phyloP scores from a whole-genome alignment of 2,329 filamentous ascomycete genomes.

The Talaromyces islandicus region DNA sequence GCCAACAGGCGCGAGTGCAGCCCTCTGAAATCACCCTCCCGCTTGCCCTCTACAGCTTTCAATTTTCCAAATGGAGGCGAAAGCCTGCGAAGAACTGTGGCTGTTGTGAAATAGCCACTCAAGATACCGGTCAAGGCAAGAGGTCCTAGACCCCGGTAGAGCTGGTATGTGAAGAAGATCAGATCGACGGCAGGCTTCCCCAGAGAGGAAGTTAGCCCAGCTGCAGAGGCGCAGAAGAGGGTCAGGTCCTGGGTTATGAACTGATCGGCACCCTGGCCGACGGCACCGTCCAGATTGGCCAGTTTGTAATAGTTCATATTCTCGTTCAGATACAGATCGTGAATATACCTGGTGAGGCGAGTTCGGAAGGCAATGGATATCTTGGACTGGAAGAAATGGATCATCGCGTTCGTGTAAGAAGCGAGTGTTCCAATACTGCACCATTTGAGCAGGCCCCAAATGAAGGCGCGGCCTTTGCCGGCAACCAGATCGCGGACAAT shows the following conservation, averaged over 20 bases:
- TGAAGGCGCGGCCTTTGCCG: constrained; percentile 80
- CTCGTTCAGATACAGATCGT: constrained; percentile 92
- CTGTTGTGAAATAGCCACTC: constrained; percentile 91
- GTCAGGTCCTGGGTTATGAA: constrained; percentile 97
- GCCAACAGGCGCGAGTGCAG: constrained; percentile 88
- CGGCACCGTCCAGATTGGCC: constrained; percentile 83
- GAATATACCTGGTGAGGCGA: constrained; percentile 88
- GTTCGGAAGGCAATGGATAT: constrained; percentile 98
- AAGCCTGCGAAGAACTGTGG: constrained; percentile 77
- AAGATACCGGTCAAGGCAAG: constrained; percentile 79
- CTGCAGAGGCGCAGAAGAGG: constrained; percentile 86
- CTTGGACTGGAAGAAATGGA: constrained; percentile 96
- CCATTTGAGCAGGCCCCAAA: constrained; percentile 91
- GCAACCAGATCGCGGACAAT: constrained; percentile 96
- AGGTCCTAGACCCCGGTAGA: constrained; percentile 85
- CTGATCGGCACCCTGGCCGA: constrained; percentile 88
- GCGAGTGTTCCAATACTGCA: constrained; percentile 87
- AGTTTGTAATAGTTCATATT: constrained; percentile 96
- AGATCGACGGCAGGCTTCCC: constrained; percentile 98
- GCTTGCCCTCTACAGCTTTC: constrained; percentile 90
- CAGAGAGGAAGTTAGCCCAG: constrained; percentile 87
- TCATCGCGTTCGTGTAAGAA: constrained; percentile 97
- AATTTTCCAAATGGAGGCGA: constrained; percentile 96
- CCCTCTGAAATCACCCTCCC: constrained; percentile 90
- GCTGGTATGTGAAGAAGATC: constrained; percentile 95